A percentile compares a stretch with the other conserved stretches of the same genome.
These are phyloP conservation scores for Rhizopogon roseolus DNA, from an alignment of 768 basidiomycete species.

Conservation along the genomic window DNA sequence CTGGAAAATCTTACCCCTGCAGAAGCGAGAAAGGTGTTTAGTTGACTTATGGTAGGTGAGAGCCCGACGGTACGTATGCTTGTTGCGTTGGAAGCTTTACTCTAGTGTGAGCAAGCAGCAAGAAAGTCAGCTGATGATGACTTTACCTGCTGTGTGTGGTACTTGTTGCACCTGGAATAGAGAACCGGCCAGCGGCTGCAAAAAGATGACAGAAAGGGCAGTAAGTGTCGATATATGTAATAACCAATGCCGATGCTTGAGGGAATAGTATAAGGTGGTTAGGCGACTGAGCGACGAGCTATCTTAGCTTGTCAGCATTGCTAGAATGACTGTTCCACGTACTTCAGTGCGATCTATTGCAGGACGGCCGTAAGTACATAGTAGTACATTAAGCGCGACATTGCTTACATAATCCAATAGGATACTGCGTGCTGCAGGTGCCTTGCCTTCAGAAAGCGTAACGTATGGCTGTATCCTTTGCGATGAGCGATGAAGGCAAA, in stretches of 20 bases:
- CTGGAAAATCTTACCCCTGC: constrained; percentile 40
- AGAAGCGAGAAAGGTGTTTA: constrained; percentile 56
- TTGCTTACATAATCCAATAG: constrained; percentile 58
- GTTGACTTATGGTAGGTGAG: constrained; percentile 34
- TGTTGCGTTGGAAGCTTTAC: constrained; percentile 33
- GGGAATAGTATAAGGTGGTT: constrained; percentile 37
- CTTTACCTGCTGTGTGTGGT: constrained; percentile 15
- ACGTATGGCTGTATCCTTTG: constrained; percentile 51
- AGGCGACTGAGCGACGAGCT: constrained; percentile 32
- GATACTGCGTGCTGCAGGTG: constrained; percentile 53
- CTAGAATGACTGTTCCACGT: neutral
- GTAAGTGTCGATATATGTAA: constrained; percentile 49
- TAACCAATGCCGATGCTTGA: constrained; percentile 49
- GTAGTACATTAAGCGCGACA: neutral
- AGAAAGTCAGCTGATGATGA: constrained; percentile 32
- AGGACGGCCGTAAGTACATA: neutral
- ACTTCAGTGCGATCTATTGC: constrained; percentile 42
- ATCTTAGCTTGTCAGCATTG: constrained; percentile 1
- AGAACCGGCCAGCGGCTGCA: constrained; percentile 54
- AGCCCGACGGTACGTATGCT: constrained; percentile 42
- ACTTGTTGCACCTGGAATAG: constrained; percentile 24
- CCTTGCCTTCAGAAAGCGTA: constrained; percentile 45
- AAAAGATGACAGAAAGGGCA: constrained; percentile 38
- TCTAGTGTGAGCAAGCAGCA: constrained; percentile 28
- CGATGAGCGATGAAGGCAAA: neutral